These are phyloP conservation scores for Picea abies DNA, from an alignment of 83 land plant genomes.

Conservation along the genomic window DNA sequence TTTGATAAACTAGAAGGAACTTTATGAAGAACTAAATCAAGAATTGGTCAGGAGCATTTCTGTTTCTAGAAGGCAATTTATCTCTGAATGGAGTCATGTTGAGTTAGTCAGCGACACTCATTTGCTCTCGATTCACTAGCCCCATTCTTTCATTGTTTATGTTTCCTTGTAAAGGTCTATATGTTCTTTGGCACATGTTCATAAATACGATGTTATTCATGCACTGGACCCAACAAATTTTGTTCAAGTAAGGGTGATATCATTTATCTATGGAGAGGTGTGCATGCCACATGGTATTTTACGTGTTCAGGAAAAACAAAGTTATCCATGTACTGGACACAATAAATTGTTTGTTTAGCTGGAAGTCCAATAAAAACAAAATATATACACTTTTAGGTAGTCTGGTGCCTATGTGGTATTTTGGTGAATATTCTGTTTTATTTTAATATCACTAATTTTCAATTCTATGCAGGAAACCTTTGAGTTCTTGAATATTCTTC, in stretches of 20 bases:
- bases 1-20: not conserved
- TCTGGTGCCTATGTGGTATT: not conserved
- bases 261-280: no score
- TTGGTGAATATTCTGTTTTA: slow-evolving; percentile 1
- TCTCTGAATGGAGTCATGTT: not conserved
- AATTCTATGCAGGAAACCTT: slow-evolving; percentile 89
- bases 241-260: no score
- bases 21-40: not conserved
- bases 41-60: not conserved
- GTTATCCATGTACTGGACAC: not conserved
- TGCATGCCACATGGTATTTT: no score
- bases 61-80: not conserved
- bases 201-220: no score
- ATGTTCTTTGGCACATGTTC: not conserved
- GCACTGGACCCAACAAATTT: no score
- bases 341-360: not conserved
- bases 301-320: not conserved
- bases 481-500: slow-evolving; percentile 93
- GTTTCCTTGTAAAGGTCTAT: not conserved
- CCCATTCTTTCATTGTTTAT: not conserved
- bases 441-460: not conserved
- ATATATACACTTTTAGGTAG: not conserved
- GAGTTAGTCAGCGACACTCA: not conserved
- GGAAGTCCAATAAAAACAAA: no score
- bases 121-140: not conserved